A percentile compares a stretch with the other conserved stretches of the same genome.
Evolutionary conservation across 257 asterid species (phyloP).

Genomic region (Rubia yunnanensis): DNA sequence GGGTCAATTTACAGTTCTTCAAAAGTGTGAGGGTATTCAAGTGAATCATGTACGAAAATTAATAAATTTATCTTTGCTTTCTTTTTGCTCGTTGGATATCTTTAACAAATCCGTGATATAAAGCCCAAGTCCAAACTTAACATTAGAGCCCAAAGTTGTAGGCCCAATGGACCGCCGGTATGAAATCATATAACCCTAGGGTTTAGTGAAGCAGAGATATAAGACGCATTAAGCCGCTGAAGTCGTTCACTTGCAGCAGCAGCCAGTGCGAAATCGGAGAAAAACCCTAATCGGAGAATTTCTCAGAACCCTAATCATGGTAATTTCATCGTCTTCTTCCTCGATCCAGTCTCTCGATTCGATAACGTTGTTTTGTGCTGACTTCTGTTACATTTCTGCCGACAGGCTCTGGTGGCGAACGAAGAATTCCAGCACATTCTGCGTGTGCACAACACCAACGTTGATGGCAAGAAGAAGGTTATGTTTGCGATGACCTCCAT

Average conservation of each 20-base stretch:
- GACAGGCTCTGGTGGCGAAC: slow-evolving; percentile 69
- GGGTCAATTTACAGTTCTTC: not conserved
- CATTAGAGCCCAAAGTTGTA: too few species aligned
- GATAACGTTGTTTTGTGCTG: not conserved
- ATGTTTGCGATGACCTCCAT: slow-evolving; percentile 94
- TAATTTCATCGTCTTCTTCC: not conserved
- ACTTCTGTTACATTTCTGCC: not conserved
- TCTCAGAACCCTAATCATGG: not conserved
- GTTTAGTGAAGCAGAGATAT: not conserved
- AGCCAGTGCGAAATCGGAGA: not conserved
- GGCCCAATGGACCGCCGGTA: not conserved
- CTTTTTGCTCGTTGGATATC: too few species aligned
- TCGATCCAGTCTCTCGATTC: not conserved
- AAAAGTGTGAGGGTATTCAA: not conserved
- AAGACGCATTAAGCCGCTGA: not conserved
- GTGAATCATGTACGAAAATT: too few species aligned
- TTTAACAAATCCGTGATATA: not conserved
- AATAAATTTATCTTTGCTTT: too few species aligned
- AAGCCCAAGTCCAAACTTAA: not conserved
- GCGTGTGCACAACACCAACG: slow-evolving; percentile 91
- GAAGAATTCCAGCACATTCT: slow-evolving; percentile 96
- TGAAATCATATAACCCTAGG: not conserved
- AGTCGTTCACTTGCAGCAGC: not conserved
- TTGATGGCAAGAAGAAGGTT: slow-evolving; percentile 90
- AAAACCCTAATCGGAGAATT: not conserved